phyloP scores from a whole-genome alignment of 2,329 filamentous ascomycete genomes.

The Torrubiella hemipterigena region DNA sequence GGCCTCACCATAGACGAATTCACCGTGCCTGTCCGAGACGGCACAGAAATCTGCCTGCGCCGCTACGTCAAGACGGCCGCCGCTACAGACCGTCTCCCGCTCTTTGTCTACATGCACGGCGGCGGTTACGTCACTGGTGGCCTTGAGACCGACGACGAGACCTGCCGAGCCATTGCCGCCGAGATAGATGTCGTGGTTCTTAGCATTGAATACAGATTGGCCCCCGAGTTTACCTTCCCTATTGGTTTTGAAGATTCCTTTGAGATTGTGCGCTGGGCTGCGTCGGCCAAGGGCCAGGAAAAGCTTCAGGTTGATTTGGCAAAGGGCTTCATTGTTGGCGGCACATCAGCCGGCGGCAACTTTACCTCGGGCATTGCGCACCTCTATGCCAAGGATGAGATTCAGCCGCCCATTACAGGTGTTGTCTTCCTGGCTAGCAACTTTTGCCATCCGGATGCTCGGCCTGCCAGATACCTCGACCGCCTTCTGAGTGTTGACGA shows the following conservation, averaged over 20 bases:
- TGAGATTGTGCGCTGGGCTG: constrained; percentile 20
- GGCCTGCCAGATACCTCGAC: constrained; percentile 24
- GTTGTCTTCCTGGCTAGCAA: constrained; percentile 32
- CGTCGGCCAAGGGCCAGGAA: constrained; percentile 12
- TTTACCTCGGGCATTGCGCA: constrained; percentile 33
- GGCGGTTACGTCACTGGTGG: constrained; percentile 14
- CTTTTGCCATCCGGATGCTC: constrained; percentile 24
- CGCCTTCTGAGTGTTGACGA: constrained; percentile 22
- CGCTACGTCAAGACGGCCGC: constrained; percentile 9
- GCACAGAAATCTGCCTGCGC: constrained; percentile 9
- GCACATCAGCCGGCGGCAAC: constrained; percentile 39
- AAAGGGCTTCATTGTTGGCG: constrained; percentile 36
- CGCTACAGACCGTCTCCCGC: constrained; percentile 7
- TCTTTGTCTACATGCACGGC: constrained; percentile 15
- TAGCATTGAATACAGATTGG: constrained; percentile 37
- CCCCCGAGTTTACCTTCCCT: constrained; percentile 37
- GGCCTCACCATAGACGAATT: constrained; percentile 13
- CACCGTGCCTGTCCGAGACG: constrained; percentile 11
- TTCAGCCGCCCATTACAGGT: constrained; percentile 30
- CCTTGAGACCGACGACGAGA: constrained; percentile 15
- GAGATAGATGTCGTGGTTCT: constrained; percentile 21
- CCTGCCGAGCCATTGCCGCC: constrained; percentile 12
- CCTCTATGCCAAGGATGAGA: constrained; percentile 20
- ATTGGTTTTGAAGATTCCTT: constrained; percentile 31
- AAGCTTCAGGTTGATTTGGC: constrained; percentile 25